Conservation (phyloP, 1,284 basidiomycete genomes). For the Malassezia sympodialis region DNA sequence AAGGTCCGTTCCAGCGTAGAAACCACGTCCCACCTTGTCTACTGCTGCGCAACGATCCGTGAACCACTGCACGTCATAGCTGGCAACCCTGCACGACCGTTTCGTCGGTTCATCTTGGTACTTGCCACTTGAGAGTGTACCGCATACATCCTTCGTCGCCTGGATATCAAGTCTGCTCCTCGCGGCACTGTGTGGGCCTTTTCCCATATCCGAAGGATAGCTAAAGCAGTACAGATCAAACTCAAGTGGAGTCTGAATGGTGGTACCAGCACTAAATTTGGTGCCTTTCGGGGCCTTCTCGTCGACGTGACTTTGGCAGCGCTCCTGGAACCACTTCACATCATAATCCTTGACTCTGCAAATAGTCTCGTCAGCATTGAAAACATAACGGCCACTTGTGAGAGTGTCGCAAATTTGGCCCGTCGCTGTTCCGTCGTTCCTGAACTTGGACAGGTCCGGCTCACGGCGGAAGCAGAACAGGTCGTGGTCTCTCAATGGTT, state of each 20-base stretch:
- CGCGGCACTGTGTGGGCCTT: too few relatives aligned
- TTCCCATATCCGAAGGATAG: neutral
- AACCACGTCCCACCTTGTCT: neutral
- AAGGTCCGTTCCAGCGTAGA: neutral
- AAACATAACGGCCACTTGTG: neutral
- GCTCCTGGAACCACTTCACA: neutral
- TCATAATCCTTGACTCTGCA: neutral
- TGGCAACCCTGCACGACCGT: too few relatives aligned
- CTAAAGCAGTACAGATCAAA: neutral
- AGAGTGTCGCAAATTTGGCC: neutral
- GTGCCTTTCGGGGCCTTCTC: neutral
- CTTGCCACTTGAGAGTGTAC: too few relatives aligned
- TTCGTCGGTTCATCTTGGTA: too few relatives aligned
- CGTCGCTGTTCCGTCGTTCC: neutral
- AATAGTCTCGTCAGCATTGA: neutral
- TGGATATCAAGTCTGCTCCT: too few relatives aligned
- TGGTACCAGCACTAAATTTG: neutral
- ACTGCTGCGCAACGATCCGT: neutral
- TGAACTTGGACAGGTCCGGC: neutral
- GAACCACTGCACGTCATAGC: neutral
- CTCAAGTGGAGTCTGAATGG: neutral
- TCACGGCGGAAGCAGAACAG: neutral
- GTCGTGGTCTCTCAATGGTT: neutral
- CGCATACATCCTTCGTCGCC: too few relatives aligned
- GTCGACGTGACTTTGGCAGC: neutral